Evolutionary conservation across 331 rosid species (phyloP).

Genomic region (Pyracantha coccinea): DNA sequence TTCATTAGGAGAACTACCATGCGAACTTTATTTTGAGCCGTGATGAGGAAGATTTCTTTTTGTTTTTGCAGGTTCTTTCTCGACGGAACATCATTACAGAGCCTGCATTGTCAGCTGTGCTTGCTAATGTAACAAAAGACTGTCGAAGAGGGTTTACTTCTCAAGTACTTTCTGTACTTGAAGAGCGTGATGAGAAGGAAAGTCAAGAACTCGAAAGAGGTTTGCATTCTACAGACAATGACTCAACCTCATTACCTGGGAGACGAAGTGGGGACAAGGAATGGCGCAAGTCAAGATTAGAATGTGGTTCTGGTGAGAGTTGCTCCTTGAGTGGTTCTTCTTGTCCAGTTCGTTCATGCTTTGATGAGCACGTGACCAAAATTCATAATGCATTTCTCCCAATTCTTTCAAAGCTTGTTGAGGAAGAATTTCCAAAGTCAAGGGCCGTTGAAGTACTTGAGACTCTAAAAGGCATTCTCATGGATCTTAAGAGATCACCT

Average conservation of each 20-base stretch:
- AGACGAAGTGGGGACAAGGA: conserved; percentile 87
- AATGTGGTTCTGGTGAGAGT: conserved; percentile 53
- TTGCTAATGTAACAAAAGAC: conserved; percentile 45
- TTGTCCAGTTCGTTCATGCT: conserved; percentile 67
- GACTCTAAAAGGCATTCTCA: conserved; percentile 37
- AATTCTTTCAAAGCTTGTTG: conserved; percentile 44
- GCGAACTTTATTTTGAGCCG: conserved; percentile 6
- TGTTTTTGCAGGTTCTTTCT: conserved; percentile 54
- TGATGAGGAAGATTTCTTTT: neutral
- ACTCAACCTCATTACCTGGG: conserved; percentile 73
- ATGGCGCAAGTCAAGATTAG: conserved; percentile 87
- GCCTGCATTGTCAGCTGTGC: conserved; percentile 48
- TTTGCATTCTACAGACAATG: conserved; percentile 39
- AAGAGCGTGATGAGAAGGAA: conserved; percentile 63
- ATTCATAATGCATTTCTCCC: conserved; percentile 59
- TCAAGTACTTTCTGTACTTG: conserved; percentile 48
- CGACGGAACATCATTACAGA: conserved; percentile 52
- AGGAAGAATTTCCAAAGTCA: conserved; percentile 37
- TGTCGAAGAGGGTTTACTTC: conserved; percentile 48
- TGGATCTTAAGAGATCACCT: conserved; percentile 44
- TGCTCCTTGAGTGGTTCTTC: conserved; percentile 39
- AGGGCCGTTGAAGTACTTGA: conserved; percentile 52
- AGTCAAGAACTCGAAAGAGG: conserved; percentile 46
- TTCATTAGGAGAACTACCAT: neutral
- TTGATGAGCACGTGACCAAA: conserved; percentile 81